A percentile compares a stretch with the other conserved stretches of the same genome.
Conservation (phyloP, 441 rosid species). For the Jatropha multifida region DNA sequence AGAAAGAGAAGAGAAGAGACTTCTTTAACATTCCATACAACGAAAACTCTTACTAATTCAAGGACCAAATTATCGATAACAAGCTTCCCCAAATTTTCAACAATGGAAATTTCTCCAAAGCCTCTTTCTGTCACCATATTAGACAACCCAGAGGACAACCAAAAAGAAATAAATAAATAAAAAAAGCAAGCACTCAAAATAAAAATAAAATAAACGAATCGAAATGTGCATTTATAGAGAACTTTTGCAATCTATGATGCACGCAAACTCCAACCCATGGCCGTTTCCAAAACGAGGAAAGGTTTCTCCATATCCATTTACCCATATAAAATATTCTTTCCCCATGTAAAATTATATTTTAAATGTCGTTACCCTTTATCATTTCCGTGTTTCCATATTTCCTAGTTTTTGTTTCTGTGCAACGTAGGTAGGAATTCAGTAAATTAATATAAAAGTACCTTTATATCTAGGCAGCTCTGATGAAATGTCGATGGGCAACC, state of each 20-base stretch:
- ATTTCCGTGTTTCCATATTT: too few species aligned
- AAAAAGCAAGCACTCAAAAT: not conserved
- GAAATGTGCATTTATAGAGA: not conserved
- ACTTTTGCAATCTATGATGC: too few species aligned
- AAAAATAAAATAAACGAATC: conserved; percentile 1
- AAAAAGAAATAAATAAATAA: not conserved
- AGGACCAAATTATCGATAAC: not conserved
- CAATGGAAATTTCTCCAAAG: not conserved
- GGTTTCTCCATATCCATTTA: too few species aligned
- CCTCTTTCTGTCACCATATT: not conserved
- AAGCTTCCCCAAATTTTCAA: not conserved
- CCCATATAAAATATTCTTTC: too few species aligned
- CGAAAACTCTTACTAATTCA: not conserved
- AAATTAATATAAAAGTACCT: conserved; percentile 43
- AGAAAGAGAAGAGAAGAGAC: not conserved
- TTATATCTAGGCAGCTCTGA: conserved; percentile 78
- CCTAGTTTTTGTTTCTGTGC: too few species aligned
- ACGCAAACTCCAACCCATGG: too few species aligned
- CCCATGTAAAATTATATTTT: too few species aligned
- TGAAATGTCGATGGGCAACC: conserved; percentile 97
- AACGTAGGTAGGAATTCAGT: not conserved
- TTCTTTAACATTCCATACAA: not conserved
- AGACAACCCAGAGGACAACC: not conserved
- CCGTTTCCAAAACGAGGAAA: too few species aligned
- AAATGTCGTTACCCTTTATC: too few species aligned